Evolutionary conservation across 2,329 filamentous ascomycete genomes (phyloP).

Genomic region (Xylaria sp.): DNA sequence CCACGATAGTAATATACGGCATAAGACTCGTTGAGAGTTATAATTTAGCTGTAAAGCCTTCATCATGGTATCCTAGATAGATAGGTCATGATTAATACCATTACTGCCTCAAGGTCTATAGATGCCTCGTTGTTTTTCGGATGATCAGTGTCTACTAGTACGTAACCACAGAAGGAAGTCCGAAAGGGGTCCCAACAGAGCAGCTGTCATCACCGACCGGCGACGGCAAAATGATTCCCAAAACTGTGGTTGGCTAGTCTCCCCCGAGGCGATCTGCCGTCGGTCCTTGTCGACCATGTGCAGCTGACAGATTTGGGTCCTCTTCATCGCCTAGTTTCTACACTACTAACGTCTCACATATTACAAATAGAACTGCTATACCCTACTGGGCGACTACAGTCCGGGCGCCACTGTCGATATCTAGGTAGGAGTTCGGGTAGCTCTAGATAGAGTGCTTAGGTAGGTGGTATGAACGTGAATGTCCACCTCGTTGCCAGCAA

Average conservation of each 20-base stretch:
- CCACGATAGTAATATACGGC: no score
- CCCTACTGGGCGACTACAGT: neutral
- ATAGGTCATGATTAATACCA: neutral
- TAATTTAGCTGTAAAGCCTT: no score
- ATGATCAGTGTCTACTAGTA: neutral
- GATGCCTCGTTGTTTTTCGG: neutral
- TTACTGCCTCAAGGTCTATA: neutral
- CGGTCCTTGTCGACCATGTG: slow-evolving; percentile 30
- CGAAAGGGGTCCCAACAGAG: neutral
- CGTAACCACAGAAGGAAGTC: neutral
- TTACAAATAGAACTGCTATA: neutral
- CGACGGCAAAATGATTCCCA: slow-evolving; percentile 16
- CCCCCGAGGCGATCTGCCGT: slow-evolving; percentile 31
- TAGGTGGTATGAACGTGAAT: no score
- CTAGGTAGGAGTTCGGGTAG: neutral
- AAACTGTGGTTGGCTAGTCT: slow-evolving; percentile 31
- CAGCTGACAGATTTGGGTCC: slow-evolving; percentile 14
- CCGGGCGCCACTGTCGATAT: neutral
- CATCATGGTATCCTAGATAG: neutral
- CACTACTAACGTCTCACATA: neutral
- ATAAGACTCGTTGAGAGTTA: no score
- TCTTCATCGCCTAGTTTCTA: neutral
- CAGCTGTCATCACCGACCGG: slow-evolving; percentile 5
- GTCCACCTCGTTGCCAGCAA: no score
- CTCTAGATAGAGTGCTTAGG: neutral